Evolutionary conservation across 164 flowering plant species (phyloP).

Genomic region (Dillenia suffruticosa): DNA sequence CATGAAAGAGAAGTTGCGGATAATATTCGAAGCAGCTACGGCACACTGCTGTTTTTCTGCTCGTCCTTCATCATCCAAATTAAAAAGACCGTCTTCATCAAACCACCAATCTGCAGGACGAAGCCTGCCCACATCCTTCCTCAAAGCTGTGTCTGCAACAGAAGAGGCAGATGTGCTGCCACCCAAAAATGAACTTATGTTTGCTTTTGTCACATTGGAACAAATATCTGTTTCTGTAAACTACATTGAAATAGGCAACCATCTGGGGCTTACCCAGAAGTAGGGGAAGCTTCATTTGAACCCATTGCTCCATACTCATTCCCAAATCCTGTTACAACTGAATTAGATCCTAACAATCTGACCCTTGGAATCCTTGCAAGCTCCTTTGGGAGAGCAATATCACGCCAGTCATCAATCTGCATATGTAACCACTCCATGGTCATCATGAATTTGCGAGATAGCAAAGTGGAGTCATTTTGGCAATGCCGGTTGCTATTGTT

Average conservation of each 20-base stretch:
- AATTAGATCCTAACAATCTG: conserved; percentile 66
- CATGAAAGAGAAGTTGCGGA: conserved; percentile 98
- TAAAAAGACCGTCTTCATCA: conserved; percentile 90
- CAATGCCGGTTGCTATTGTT: too few species aligned
- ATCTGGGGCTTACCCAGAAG: conserved; percentile 33
- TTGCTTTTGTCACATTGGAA: neutral
- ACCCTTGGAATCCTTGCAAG: conserved; percentile 43
- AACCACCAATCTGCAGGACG: conserved; percentile 74
- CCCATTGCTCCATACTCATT: conserved; percentile 60
- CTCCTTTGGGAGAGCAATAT: conserved; percentile 81
- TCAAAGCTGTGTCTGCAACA: conserved; percentile 30
- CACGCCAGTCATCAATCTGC: conserved; percentile 99
- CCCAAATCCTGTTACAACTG: conserved; percentile 83
- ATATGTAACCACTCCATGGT: too few species aligned
- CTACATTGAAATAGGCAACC: neutral
- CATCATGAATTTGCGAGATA: too few species aligned
- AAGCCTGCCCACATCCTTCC: conserved; percentile 27
- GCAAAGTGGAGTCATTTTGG: too few species aligned
- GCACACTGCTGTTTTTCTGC: conserved; percentile 95
- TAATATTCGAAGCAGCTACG: conserved; percentile 90
- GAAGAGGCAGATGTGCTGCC: conserved; percentile 42
- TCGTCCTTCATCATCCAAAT: conserved; percentile 88
- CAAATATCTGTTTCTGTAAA: neutral
- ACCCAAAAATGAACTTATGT: conserved; percentile 1
- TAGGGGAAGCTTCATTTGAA: conserved; percentile 27